Evolutionary conservation across 805 yeast species (phyloP).

Genomic region (Monosporozyma servazzii): DNA sequence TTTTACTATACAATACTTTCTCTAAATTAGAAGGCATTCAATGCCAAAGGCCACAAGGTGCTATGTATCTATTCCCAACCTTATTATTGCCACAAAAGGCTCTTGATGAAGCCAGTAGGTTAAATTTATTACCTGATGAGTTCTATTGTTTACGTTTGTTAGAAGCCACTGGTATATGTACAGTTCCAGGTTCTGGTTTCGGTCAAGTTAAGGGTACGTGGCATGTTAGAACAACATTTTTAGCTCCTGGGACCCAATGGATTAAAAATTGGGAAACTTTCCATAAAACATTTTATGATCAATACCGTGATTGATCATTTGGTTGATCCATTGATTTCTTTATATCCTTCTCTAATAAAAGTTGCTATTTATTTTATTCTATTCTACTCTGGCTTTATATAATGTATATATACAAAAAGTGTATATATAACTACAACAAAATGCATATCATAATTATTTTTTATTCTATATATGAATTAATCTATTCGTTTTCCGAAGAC

Average conservation of each 20-base stretch:
- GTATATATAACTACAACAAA: not conserved
- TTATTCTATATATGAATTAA: too few species aligned
- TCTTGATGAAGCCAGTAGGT: conserved; percentile 46
- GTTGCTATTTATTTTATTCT: not conserved
- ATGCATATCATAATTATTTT: not conserved
- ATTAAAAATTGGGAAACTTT: conserved; percentile 67
- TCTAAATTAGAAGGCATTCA: conserved; percentile 65
- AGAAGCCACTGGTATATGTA: conserved; percentile 87
- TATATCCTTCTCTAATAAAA: not conserved
- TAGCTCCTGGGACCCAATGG: conserved; percentile 93
- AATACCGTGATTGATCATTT: not conserved
- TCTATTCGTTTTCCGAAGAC: not conserved
- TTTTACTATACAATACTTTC: conserved; percentile 59
- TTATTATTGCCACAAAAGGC: conserved; percentile 60
- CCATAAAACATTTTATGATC: conserved; percentile 50
- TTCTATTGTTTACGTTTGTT: conserved; percentile 77
- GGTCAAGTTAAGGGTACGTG: conserved; percentile 84
- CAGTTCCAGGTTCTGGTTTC: conserved; percentile 95
- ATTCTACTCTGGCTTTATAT: not conserved
- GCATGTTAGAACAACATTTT: conserved; percentile 91
- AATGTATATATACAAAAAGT: not conserved
- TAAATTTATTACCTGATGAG: conserved; percentile 64
- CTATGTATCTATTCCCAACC: conserved; percentile 92
- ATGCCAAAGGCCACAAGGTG: conserved; percentile 89
- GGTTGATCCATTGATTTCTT: not conserved